Evolutionary conservation across 1,284 basidiomycete species (phyloP), one percentile per base, ranked within the genome.

Genomic region (Microbotryomycetes sp.): DNA sequence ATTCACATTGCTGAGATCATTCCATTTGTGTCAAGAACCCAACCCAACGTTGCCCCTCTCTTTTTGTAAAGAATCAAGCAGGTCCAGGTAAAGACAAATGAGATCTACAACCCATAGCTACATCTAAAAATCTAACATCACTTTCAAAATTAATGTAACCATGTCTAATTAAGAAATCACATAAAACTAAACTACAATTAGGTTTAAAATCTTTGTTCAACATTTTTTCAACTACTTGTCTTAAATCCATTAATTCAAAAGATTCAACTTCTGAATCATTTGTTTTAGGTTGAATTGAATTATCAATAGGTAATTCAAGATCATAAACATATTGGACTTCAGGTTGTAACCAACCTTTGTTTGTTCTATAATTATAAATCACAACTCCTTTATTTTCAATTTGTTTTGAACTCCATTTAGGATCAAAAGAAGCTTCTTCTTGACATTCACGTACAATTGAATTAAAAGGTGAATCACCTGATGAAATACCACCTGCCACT

Each of bases 261-360:
- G 82, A 86, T 73, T 96, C 91, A 4, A 97, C 93, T 74, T 97
- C 94, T 31, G 89, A 92, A 69, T 97, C 94, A 45, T 84, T 80
- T 76, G 71, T 31, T 70, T 54, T 58, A 63, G 26, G 32, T 66
- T 28, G 59, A 60, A 23, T 49, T 62, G 29, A 53, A 4, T 42
- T 47, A 3, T 9, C 57, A 3, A 3, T 5, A 23, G 7, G 15
- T 30, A 22, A 4, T 58, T 48, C 49, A 56, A 94, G 78, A 70
- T 93, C 89, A 72, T 91, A 96, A 7, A 86, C 78, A 72, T 88
- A 92, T 84, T 76, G 69, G 15, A 71, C 59, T 62, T 76, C 89
- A 0, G 92, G 92, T 72, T 93, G 89, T 29, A 94, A 77, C 83
- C 85, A 92, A 1, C 87, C 88, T 42, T 79, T 77, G 0, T 79